Evolutionary conservation across 306 rosid species (phyloP).

Genomic region (Quercus agrifolia): DNA sequence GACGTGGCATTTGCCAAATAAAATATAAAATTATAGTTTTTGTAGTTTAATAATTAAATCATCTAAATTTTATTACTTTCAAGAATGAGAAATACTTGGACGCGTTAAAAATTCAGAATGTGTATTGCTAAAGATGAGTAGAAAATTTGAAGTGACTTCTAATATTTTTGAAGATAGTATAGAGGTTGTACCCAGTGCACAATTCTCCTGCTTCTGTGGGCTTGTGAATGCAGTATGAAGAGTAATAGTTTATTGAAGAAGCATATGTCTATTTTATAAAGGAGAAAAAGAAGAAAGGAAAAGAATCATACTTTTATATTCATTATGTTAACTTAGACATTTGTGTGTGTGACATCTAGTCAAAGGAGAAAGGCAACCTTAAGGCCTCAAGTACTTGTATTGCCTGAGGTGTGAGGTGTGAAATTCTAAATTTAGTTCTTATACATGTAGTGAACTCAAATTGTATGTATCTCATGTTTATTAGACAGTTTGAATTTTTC

Average conservation of each 20-base stretch:
- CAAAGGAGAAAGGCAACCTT: no score
- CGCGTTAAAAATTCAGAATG: neutral
- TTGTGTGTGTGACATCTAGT: neutral
- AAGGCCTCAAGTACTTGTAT: no score
- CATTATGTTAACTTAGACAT: neutral
- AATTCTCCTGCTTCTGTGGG: no score
- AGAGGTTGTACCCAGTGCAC: no score
- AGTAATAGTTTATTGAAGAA: neutral
- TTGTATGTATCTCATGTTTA: no score
- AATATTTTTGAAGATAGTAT: neutral
- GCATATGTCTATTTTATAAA: neutral
- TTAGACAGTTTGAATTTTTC: no score
- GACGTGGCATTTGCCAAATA: neutral
- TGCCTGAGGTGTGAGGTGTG: no score
- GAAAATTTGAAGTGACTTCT: neutral
- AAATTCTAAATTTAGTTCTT: no score
- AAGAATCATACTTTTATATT: neutral
- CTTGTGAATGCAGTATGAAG: neutral
- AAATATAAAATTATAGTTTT: neutral
- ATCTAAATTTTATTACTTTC: neutral
- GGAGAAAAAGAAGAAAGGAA: neutral
- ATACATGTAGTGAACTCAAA: no score
- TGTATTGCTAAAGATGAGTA: neutral
- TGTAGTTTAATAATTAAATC: neutral
- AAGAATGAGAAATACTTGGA: neutral